Evolutionary conservation across 73 alveolate genomes (phyloP).

Genomic region (Breviolum minutum): DNA sequence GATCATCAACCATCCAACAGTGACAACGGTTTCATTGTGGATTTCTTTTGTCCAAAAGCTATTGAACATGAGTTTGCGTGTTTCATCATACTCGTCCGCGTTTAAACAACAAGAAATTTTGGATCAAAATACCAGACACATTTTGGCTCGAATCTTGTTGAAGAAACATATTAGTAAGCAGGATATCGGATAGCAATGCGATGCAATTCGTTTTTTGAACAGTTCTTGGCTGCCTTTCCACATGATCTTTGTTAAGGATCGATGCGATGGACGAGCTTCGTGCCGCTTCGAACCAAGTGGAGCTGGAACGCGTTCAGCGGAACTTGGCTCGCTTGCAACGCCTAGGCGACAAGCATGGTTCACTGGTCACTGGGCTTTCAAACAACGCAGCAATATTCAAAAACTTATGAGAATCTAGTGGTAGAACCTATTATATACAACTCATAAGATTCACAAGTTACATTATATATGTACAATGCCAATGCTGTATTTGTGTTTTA

Average conservation of each 20-base stretch:
- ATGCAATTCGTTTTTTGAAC: no score
- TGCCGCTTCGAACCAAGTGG: constrained; percentile 80
- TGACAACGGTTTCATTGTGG: no score
- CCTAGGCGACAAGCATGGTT: constrained; percentile 81
- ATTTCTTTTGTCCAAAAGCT: no score
- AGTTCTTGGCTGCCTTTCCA: neutral
- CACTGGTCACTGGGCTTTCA: constrained; percentile 1
- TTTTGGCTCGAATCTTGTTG: no score
- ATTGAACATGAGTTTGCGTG: no score
- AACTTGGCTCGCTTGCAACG: constrained; percentile 85
- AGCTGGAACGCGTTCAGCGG: constrained; percentile 84
- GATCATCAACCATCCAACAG: no score
- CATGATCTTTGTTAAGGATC: neutral
- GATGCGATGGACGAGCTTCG: constrained; percentile 95
- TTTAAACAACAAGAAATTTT: no score
- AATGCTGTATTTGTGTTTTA: neutral
- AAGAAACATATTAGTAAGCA: no score
- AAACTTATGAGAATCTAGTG: neutral
- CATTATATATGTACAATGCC: neutral
- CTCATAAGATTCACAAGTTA: neutral
- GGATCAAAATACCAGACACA: no score
- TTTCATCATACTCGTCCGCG: no score
- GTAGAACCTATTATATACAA: no score
- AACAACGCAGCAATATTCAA: neutral
- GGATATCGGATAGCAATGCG: no score